Conservation (phyloP, 768 basidiomycete genomes). For the Rhizopogon vinicolor region DNA sequence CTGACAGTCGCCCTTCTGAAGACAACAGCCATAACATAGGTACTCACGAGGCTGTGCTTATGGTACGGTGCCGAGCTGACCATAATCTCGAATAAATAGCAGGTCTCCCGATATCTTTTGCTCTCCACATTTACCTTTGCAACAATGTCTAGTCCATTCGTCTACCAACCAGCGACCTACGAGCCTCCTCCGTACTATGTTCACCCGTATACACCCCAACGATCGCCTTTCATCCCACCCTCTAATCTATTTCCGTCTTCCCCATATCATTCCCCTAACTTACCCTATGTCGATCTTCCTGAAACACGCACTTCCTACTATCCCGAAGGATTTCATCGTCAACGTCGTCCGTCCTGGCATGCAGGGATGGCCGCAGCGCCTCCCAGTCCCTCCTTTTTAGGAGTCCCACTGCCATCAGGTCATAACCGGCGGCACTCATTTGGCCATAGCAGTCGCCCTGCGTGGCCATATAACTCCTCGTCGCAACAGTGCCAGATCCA, state of each 20-base stretch:
- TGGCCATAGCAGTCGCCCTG: constrained; percentile 13
- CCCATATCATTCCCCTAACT: constrained; percentile 22
- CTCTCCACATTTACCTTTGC: not conserved
- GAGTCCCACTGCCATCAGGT: constrained; percentile 8
- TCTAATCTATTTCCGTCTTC: constrained; percentile 32
- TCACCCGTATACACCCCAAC: constrained; percentile 26
- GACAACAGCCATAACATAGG: not conserved
- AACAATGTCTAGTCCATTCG: constrained; percentile 37
- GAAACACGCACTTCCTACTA: constrained; percentile 20
- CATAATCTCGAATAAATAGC: not conserved
- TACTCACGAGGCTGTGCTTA: not conserved
- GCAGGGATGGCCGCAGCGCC: constrained; percentile 18
- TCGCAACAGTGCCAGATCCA: constrained; percentile 24
- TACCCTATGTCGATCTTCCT: constrained; percentile 24
- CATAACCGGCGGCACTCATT: constrained; percentile 24
- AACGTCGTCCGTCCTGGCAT: constrained; percentile 43
- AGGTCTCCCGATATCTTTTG: not conserved
- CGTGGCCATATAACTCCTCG: constrained; percentile 15
- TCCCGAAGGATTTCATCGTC: constrained; percentile 17
- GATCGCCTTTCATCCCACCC: constrained; percentile 42
- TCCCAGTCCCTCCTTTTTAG: constrained; percentile 19
- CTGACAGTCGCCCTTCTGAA: too few species aligned
- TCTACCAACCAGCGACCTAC: constrained; percentile 36
- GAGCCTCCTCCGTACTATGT: constrained; percentile 31
- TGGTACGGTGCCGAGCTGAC: not conserved